These are phyloP conservation scores for Phytophthora pseudosyringae DNA, from an alignment of 352 stramenopile genomes.

Conservation along the genomic window DNA sequence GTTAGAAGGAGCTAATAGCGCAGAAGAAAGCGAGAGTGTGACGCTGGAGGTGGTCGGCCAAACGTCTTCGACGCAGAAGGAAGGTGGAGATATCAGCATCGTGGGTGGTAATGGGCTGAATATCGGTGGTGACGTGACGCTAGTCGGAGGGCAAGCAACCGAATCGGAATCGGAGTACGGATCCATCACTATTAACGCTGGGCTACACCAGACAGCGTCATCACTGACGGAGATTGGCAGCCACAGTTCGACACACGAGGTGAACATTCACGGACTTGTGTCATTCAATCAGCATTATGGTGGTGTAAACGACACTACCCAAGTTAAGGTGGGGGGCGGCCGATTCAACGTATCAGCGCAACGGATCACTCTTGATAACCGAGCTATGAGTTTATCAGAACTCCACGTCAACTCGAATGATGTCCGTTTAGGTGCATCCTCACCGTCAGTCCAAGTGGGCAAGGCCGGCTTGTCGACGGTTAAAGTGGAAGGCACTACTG, in stretches of 20 bases:
- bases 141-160: constrained; percentile 49
- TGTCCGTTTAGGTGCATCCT: constrained; percentile 41
- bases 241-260: constrained; percentile 51
- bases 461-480: constrained; percentile 29
- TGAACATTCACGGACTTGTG: constrained; percentile 63
- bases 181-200: constrained; percentile 63
- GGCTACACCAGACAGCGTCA: constrained; percentile 41
- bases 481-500: constrained; percentile 28
- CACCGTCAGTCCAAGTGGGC: constrained; percentile 43
- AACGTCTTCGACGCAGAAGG: constrained; percentile 46
- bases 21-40: constrained; percentile 32
- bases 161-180: constrained; percentile 41
- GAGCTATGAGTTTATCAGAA: constrained; percentile 40
- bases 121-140: constrained; percentile 53
- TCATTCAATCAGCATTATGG: constrained; percentile 54
- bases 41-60: constrained; percentile 64
- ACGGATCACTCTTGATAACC: constrained; percentile 57
- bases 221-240: constrained; percentile 72
- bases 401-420: constrained; percentile 52
- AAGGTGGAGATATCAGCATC: constrained; percentile 64
- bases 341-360: constrained; percentile 49
- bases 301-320: constrained; percentile 47
- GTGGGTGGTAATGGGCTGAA: constrained; percentile 54
- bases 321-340: constrained; percentile 51
- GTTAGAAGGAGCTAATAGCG: constrained; percentile 5